These are phyloP conservation scores for Hericium rajendrae DNA, from an alignment of 768 basidiomycete species.

Conservation along the genomic window DNA sequence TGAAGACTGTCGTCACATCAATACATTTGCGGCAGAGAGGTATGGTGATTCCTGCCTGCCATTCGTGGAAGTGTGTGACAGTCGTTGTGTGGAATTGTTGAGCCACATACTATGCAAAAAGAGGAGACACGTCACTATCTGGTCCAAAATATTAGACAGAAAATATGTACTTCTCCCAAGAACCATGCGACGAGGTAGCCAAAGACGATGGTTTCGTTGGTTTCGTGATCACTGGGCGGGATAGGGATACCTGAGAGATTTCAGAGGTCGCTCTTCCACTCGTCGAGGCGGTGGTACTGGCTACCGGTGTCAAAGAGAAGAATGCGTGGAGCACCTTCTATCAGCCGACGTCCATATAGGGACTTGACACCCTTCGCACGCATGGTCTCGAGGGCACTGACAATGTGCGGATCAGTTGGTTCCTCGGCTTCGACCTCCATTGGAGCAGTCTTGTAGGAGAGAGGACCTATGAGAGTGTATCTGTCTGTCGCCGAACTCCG, in stretches of 20 bases:
- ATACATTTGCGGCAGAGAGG: slow-evolving; percentile 92
- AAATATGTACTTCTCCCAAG: slow-evolving; percentile 78
- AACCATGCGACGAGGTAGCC: slow-evolving; percentile 99
- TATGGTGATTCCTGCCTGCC: slow-evolving; percentile 97
- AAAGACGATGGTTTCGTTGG: slow-evolving; percentile 96
- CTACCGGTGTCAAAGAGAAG: slow-evolving; percentile 93
- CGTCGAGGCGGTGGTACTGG: slow-evolving; percentile 80
- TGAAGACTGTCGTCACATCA: slow-evolving; percentile 97
- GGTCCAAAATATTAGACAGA: neutral
- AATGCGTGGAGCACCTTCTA: slow-evolving; percentile 93
- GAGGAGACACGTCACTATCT: slow-evolving; percentile 4
- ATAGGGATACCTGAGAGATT: slow-evolving; percentile 96
- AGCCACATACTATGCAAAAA: slow-evolving; percentile 53
- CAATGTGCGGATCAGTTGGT: slow-evolving; percentile 71
- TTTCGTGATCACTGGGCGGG: slow-evolving; percentile 93
- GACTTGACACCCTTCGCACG: slow-evolving; percentile 82
- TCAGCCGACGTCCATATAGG: slow-evolving; percentile 95
- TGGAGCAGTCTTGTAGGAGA: slow-evolving; percentile 95
- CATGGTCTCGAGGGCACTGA: slow-evolving; percentile 70
- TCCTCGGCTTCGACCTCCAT: slow-evolving; percentile 98
- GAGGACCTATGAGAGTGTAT: slow-evolving; percentile 94
- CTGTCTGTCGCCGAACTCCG: slow-evolving; percentile 89
- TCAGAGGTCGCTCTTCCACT: slow-evolving; percentile 99
- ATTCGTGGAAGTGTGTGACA: slow-evolving; percentile 98
- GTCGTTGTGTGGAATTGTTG: slow-evolving; percentile 82